These are phyloP conservation scores for Apiospora malaysiana DNA, from an alignment of 2,329 filamentous ascomycete species.

Conservation along the genomic window DNA sequence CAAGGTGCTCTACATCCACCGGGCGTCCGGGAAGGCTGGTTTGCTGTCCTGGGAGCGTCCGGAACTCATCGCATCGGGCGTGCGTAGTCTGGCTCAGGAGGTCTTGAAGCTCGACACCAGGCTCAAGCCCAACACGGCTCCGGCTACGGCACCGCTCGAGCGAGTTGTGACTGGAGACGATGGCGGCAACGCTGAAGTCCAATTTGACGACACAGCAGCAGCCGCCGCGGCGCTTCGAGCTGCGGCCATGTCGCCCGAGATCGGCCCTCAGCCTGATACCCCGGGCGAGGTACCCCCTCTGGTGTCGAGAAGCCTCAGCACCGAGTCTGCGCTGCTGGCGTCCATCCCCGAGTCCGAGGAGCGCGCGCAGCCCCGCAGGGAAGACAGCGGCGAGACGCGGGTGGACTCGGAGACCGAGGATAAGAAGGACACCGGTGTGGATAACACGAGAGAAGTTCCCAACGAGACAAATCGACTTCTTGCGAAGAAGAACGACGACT, in stretches of 20 bases:
- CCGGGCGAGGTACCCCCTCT: background rate
- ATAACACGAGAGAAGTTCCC: background rate
- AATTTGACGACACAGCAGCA: background rate
- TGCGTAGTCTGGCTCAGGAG: conserved; percentile 47
- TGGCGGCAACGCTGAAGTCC: conserved; percentile 15
- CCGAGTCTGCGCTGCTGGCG: conserved; percentile 28
- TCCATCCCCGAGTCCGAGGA: conserved; percentile 31
- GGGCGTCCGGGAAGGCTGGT: conserved; percentile 47
- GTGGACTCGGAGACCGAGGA: conserved; percentile 24
- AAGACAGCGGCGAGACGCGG: conserved; percentile 37
- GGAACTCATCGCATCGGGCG: conserved; percentile 50
- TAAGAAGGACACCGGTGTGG: background rate
- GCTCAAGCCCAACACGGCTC: conserved; percentile 38
- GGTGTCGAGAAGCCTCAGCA: background rate
- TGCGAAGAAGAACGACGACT: conserved; percentile 18
- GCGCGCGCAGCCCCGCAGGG: conserved; percentile 32
- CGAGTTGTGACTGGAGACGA: conserved; percentile 35
- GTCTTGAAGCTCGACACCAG: conserved; percentile 46
- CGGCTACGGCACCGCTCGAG: conserved; percentile 40
- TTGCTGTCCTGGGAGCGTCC: conserved; percentile 57
- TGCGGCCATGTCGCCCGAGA: conserved; percentile 4
- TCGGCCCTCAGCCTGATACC: conserved; percentile 20
- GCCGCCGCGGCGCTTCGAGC: too few relatives aligned
- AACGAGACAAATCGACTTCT: conserved; percentile 16
- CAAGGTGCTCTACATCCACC: conserved; percentile 48